Base-by-base conservation (phyloP, 768 basidiomycete genomes). In the Guyanaporus albipodus region DNA sequence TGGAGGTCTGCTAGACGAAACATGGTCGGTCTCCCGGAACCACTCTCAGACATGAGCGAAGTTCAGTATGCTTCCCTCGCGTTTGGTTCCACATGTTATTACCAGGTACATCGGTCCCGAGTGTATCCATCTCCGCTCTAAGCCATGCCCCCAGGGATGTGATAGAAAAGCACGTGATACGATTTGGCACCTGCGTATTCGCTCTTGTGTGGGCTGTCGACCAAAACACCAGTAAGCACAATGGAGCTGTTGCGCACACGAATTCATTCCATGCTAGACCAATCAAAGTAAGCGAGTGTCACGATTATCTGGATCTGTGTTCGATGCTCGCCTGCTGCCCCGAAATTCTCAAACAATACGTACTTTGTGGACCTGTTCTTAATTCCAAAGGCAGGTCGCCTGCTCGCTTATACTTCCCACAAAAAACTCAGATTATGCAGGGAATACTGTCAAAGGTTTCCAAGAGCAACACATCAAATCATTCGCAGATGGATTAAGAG, bases 11-110 rank as follows among this genome's bases (percentile, higher is more conserved):
- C 73, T 27, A 66, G 71, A 18, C 40, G 50, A 35, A 69, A 69
- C 43, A 52, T 78, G 26, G 54, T 49, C 17, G 67, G 58, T 15
- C 58, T 80, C 22, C 80, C 78, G 4, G 67, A 70, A 21, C 71
- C 67, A 31, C 79, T 76, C 11, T 42, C 61, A n/a, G 73, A 68
- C 36, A 65, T 80, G 67, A 67, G 51, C 23, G 77, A 80, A 52
- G 67, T 74, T n/a, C 70, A 71, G 41, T 81, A 71, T 57, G 73
- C 73, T 4, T 71, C 73, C 46, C 69, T 82, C 22, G 66, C 63
- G 6, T 82, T 75, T 55, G 74, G 72, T 24, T 67, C 62, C 6
- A 64, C 64, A 47, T 82, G 80, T 54, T 67, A 76, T 62, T 64
- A 64, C 24, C 23, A 54, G 46, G 61, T 62, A 56, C 32, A 28